A percentile compares a stretch with the other conserved stretches of the same genome.
Conservation (phyloP, 2,329 filamentous ascomycete genomes). For the Peltaster fructicola region DNA sequence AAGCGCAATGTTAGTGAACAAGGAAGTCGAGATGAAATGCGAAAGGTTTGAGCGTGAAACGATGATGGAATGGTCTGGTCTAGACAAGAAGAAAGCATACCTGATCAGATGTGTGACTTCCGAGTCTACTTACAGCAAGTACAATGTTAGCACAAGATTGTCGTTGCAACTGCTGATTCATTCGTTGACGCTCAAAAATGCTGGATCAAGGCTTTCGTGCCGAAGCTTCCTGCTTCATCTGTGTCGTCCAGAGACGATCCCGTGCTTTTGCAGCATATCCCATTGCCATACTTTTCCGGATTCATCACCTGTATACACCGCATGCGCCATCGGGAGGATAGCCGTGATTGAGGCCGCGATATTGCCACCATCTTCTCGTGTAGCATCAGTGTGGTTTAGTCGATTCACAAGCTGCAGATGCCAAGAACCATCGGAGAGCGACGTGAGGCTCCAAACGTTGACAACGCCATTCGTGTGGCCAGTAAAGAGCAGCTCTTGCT, state of each 20-base stretch:
- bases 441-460: constrained; percentile 48
- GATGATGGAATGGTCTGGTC: too few species aligned
- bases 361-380: constrained; percentile 40
- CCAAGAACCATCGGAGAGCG: constrained; percentile 47
- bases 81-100: too few species aligned
- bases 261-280: constrained; percentile 16
- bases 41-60: too few species aligned
- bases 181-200: too few species aligned
- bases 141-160: too few species aligned
- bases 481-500: constrained; percentile 72
- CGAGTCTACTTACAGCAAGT: too few species aligned
- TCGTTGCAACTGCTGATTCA: too few species aligned
- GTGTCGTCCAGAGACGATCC: constrained; percentile 1
- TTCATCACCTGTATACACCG: constrained; percentile 88
- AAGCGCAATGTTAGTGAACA: too few species aligned
- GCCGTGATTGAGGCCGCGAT: constrained; percentile 58
- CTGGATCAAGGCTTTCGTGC: too few species aligned
- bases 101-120: too few species aligned
- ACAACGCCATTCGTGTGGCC: constrained; percentile 72
- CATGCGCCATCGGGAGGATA: constrained; percentile 63
- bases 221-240: neutral
- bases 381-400: constrained; percentile 61
- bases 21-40: too few species aligned
- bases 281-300: constrained; percentile 53
- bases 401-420: constrained; percentile 60